Percentiles rank a stretch among this genome's conserved stretches.
Conservation (phyloP, 148 eudicot genomes). For the Heliosperma pusillum region DNA sequence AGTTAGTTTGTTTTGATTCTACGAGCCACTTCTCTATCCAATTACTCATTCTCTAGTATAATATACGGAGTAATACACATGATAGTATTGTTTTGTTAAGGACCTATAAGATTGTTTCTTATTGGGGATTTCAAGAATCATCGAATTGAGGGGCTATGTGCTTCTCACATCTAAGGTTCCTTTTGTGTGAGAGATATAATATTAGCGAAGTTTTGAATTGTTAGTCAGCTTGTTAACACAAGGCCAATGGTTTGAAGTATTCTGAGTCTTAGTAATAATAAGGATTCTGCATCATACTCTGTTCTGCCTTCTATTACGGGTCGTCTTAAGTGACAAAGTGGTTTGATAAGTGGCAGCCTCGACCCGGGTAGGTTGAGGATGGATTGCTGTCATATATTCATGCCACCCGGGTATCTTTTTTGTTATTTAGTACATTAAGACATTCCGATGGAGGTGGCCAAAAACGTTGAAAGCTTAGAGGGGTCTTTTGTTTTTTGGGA, state of each 20-base stretch:
- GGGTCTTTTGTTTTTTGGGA: neutral
- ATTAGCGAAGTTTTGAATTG: neutral
- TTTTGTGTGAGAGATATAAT: neutral
- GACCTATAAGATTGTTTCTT: slow-evolving; percentile 4
- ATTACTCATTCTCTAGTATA: neutral
- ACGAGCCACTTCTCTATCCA: neutral
- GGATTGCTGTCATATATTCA: no score
- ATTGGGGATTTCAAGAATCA: neutral
- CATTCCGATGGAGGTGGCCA: no score
- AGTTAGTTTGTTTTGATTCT: neutral
- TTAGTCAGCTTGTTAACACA: neutral
- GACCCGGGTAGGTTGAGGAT: neutral
- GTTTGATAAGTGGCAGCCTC: neutral
- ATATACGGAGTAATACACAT: no score
- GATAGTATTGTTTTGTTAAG: neutral
- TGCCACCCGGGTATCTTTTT: no score
- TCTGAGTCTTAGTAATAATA: neutral
- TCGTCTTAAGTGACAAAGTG: neutral
- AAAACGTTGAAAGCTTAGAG: neutral
- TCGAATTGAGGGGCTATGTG: neutral
- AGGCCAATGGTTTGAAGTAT: slow-evolving; percentile 4
- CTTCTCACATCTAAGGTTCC: neutral
- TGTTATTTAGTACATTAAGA: no score
- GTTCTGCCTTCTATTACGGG: neutral
- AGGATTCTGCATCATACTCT: neutral